phyloP scores from a whole-genome alignment of 2,329 filamentous ascomycete genomes.

The Aureobasidium sp. region DNA sequence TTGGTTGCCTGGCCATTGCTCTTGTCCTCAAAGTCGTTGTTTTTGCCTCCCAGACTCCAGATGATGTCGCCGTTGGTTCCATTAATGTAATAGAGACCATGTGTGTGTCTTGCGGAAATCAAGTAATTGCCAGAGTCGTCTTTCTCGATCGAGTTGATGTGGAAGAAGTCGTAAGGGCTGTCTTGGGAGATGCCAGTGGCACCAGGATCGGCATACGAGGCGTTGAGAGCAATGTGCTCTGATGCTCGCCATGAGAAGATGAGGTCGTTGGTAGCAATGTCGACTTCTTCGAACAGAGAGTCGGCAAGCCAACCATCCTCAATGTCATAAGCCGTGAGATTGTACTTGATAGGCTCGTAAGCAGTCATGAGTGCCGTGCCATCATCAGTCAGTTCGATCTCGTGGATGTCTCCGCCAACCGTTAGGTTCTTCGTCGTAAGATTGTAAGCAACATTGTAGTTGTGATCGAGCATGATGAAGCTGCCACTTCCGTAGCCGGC shows the following conservation, averaged over 20 bases:
- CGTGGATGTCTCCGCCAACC: conserved; percentile 37
- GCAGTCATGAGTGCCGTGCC: conserved; percentile 39
- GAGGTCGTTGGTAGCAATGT: conserved; percentile 34
- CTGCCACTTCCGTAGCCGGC: conserved; percentile 29
- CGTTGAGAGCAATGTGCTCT: conserved; percentile 29
- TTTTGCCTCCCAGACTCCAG: conserved; percentile 47
- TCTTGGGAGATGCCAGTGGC: conserved; percentile 33
- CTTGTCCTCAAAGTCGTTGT: conserved; percentile 37
- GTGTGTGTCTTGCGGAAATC: conserved; percentile 40
- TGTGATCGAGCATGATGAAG: conserved; percentile 30
- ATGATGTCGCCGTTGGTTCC: conserved; percentile 38
- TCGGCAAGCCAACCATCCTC: conserved; percentile 38
- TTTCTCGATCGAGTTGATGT: conserved; percentile 51
- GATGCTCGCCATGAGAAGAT: conserved; percentile 37
- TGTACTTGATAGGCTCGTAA: conserved; percentile 31
- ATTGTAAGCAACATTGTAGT: conserved; percentile 26
- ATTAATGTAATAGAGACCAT: conserved; percentile 40
- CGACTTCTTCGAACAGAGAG: conserved; percentile 38
- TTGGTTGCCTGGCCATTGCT: conserved; percentile 39
- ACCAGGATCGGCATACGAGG: conserved; percentile 30
- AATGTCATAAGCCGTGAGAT: conserved; percentile 23
- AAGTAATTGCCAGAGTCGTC: conserved; percentile 43
- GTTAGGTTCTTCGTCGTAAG: conserved; percentile 29
- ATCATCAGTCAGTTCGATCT: conserved; percentile 36
- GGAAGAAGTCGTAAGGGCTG: conserved; percentile 38